Evolutionary conservation across 2,329 filamentous ascomycete genomes (phyloP).

Genomic region (Fusarium penzigii): DNA sequence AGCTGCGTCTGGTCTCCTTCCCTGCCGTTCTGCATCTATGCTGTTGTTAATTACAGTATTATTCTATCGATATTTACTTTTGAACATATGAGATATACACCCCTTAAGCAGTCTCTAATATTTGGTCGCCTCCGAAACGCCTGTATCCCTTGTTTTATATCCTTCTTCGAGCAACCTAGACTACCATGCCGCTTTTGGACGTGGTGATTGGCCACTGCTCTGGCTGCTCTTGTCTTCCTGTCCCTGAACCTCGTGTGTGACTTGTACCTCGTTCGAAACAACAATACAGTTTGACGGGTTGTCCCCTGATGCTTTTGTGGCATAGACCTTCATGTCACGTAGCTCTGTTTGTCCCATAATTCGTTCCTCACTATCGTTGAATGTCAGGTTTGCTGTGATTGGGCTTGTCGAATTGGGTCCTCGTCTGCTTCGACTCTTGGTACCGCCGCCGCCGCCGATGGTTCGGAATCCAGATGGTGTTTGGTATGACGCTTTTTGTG

Average conservation of each 20-base stretch:
- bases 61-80: too few species aligned
- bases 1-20: too few species aligned
- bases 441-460: slow-evolving; percentile 40
- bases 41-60: too few species aligned
- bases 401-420: slow-evolving; percentile 36
- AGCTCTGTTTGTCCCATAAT: slow-evolving; percentile 45
- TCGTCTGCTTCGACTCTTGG: slow-evolving; percentile 32
- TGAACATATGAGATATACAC: too few species aligned
- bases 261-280: slow-evolving; percentile 43
- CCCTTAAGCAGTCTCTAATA: too few species aligned
- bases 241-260: slow-evolving; percentile 39
- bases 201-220: slow-evolving; percentile 1
- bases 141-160: too few species aligned
- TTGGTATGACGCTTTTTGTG: slow-evolving; percentile 38
- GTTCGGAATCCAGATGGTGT: slow-evolving; percentile 40
- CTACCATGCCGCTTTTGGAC: slow-evolving; percentile 15
- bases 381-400: slow-evolving; percentile 38
- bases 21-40: too few species aligned
- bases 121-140: too few species aligned
- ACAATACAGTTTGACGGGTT: slow-evolving; percentile 34
- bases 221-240: slow-evolving; percentile 22
- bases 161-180: not conserved
- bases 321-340: slow-evolving; percentile 32
- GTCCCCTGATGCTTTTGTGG: slow-evolving; percentile 12
- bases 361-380: slow-evolving; percentile 39